These are phyloP conservation scores for Cutaneotrichosporon sp. DNA, from an alignment of 1,284 basidiomycete species.

Conservation along the genomic window DNA sequence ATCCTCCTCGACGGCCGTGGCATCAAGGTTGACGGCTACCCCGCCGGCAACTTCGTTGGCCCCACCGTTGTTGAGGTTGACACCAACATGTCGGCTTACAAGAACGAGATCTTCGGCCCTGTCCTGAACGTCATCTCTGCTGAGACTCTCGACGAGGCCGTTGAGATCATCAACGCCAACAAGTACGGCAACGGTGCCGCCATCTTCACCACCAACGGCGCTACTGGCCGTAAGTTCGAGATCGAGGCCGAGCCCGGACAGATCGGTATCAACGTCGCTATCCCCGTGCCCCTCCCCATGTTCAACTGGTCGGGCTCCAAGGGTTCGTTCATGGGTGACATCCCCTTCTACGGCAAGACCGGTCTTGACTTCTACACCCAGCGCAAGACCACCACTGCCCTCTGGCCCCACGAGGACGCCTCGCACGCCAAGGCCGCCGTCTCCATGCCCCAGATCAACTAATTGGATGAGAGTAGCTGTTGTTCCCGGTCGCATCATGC, in stretches of 20 bases:
- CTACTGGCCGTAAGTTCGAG: constrained; percentile 91
- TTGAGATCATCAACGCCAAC: constrained; percentile 84
- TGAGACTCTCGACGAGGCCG: constrained; percentile 83
- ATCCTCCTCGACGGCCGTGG: constrained; percentile 83
- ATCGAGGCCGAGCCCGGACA: constrained; percentile 84
- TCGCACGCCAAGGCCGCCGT: constrained; percentile 34
- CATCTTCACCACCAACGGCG: constrained; percentile 95
- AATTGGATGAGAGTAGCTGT: constrained; percentile 14
- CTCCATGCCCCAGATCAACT: constrained; percentile 44
- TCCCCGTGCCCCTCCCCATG: constrained; percentile 79
- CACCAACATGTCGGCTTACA: constrained; percentile 84
- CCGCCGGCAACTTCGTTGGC: constrained; percentile 90
- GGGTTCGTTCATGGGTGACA: constrained; percentile 79
- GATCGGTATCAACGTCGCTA: constrained; percentile 92
- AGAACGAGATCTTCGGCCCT: constrained; percentile 94
- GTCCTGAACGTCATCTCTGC: constrained; percentile 75
- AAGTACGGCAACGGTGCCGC: constrained; percentile 87
- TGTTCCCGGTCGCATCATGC: constrained; percentile 16
- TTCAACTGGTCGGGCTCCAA: constrained; percentile 53
- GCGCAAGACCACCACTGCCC: constrained; percentile 37
- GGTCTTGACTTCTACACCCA: constrained; percentile 44
- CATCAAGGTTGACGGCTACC: constrained; percentile 66
- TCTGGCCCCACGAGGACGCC: constrained; percentile 44
- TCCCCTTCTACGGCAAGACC: constrained; percentile 78
- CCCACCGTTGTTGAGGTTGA: constrained; percentile 83